Base-by-base conservation (phyloP, 768 basidiomycete species). In the Boletus speciosus region DNA sequence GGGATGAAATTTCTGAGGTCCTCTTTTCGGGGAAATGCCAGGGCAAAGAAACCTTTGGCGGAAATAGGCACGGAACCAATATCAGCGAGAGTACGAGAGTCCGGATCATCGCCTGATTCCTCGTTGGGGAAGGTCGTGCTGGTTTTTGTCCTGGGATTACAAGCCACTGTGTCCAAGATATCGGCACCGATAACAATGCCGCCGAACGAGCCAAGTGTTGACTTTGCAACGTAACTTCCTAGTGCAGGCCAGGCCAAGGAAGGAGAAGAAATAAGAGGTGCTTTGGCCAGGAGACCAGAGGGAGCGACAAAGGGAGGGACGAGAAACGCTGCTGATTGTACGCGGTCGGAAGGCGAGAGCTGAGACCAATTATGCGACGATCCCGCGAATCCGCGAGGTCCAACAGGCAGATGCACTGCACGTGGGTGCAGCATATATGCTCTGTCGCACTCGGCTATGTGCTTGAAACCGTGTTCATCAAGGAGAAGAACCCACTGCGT, bases 251-350 rank as follows among this genome's bases (percentile, higher is more conserved):
- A 68, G 61, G 68, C 43, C 65, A 57, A 32, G 59, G 62, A 19
- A 48, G 57, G 37, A 16, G 55, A 40, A 23, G 58, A 50, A 16
- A 58, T 27, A 41, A 60, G 57, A 10, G 63, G 63, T 11, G 71
- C 41, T 3, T 31, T 15, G 6, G 51, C 54, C 15, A 76, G 50
- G 25, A 71, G 62, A 34, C 23, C 39, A 1, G 61, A 46, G 10
- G 78, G 78, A 31, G 80, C 58, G 6, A 84, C 71, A 56, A 88
- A 82, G 3, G 87, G 87, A 15, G 88, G 88, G 3, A 81, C 62
- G 3, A 89, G 71, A 65, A 79, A 82, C 4, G 71, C 64, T 3
- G 80, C 82, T 25, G 75, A 65, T 31, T 73, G 73, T 21, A 71
- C 62, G 8, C 56, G 54, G 0, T 63, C 61, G 9, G 70, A 66